phyloP scores from a whole-genome alignment of 306 rosid species.

The Cicer pinnatifidum region DNA sequence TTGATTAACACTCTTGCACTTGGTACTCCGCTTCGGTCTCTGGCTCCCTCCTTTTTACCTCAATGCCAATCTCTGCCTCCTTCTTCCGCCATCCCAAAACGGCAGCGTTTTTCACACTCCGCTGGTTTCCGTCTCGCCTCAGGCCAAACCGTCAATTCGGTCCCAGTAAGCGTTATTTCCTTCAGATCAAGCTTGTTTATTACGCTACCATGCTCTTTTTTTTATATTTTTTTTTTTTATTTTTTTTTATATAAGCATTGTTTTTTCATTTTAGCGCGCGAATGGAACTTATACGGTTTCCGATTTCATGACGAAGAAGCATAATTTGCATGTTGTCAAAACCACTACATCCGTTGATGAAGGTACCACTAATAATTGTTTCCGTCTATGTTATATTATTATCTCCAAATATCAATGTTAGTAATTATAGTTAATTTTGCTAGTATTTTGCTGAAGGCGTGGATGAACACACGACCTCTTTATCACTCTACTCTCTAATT shows the following conservation, averaged over 20 bases:
- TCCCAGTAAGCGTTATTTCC: constrained; percentile 52
- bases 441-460: no score
- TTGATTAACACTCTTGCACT: constrained; percentile 40
- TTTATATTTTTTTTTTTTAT: not conserved
- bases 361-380: constrained; percentile 48
- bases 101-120: constrained; percentile 41
- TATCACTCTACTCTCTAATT: not conserved
- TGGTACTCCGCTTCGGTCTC: constrained; percentile 38
- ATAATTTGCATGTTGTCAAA: constrained; percentile 66
- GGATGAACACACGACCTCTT: no score
- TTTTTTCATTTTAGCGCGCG: constrained; percentile 51
- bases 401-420: no score
- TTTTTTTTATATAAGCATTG: not conserved
- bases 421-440: no score
- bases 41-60: constrained; percentile 26
- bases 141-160: constrained; percentile 49
- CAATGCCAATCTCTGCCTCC: constrained; percentile 41
- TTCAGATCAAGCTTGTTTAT: constrained; percentile 40
- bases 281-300: constrained; percentile 68
- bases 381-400: not conserved
- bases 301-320: constrained; percentile 87
- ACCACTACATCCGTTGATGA: constrained; percentile 79
- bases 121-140: constrained; percentile 41
- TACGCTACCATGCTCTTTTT: constrained; percentile 12
- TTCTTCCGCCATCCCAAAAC: constrained; percentile 34